These are phyloP conservation scores for Candida pini DNA, from an alignment of 805 yeast genomes.

Conservation along the genomic window DNA sequence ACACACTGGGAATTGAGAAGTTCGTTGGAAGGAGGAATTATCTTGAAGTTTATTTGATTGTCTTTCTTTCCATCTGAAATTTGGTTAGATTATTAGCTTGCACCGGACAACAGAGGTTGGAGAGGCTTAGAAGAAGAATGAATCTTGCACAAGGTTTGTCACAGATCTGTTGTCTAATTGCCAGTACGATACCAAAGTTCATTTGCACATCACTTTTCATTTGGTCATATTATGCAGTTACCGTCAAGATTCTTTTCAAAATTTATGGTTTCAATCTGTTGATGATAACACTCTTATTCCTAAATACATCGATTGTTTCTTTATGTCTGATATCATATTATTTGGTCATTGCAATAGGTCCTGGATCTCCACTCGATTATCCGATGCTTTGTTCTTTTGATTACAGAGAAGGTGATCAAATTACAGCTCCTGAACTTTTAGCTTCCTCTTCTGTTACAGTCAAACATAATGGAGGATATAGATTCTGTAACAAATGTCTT, in stretches of 20 bases:
- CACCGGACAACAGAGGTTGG: no score
- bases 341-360: constrained; percentile 45
- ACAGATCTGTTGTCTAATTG: constrained; percentile 29
- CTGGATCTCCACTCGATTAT: constrained; percentile 64
- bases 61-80: no score
- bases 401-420: constrained; percentile 14
- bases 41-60: no score
- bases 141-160: no score
- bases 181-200: constrained; percentile 44
- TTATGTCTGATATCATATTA: constrained; percentile 47
- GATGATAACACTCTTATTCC: constrained; percentile 17
- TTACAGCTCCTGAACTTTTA: constrained; percentile 38
- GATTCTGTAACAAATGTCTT: constrained; percentile 49
- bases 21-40: no score
- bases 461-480: constrained; percentile 55
- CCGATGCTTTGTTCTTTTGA: constrained; percentile 30
- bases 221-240: constrained; percentile 43
- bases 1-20: no score
- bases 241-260: constrained; percentile 24
- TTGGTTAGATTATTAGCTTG: no score
- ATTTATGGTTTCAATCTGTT: constrained; percentile 10
- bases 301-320: constrained; percentile 27
- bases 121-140: no score
- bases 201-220: constrained; percentile 36
- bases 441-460: constrained; percentile 37